Percentiles rank a stretch among this genome's conserved stretches.
Evolutionary conservation across 2,329 filamentous ascomycete genomes (phyloP).

Genomic region (Ophiostoma triangulosporum): DNA sequence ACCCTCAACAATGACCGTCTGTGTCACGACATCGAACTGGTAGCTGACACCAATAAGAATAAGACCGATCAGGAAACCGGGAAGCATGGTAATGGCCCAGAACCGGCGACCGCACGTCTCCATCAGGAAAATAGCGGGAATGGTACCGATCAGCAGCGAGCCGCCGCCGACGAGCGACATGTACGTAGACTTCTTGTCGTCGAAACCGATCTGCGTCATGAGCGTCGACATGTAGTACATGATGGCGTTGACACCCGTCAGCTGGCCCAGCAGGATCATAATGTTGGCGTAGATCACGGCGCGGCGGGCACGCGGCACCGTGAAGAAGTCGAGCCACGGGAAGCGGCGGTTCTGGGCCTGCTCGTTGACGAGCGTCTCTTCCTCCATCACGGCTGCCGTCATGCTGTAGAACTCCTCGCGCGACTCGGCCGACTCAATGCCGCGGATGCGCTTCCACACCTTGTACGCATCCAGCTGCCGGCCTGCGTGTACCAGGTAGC

Average conservation of each 20-base stretch:
- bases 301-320: constrained; percentile 50
- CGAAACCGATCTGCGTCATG: constrained; percentile 55
- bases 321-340: constrained; percentile 64
- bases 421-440: constrained; percentile 39
- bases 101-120: constrained; percentile 59
- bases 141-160: constrained; percentile 51
- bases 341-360: constrained; percentile 40
- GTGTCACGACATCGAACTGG: constrained; percentile 33
- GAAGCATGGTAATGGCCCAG: constrained; percentile 61
- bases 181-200: constrained; percentile 48
- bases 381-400: constrained; percentile 46
- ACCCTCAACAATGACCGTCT: constrained; percentile 37
- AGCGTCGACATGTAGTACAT: constrained; percentile 61
- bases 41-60: constrained; percentile 53
- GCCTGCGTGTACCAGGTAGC: constrained; percentile 58
- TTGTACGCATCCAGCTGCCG: constrained; percentile 44
- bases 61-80: constrained; percentile 57
- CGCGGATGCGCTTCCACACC: constrained; percentile 62
- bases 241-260: constrained; percentile 57
- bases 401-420: constrained; percentile 61
- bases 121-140: constrained; percentile 58
- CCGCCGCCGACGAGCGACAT: constrained; percentile 64
- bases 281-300: constrained; percentile 55
- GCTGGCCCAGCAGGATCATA: constrained; percentile 57
- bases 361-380: constrained; percentile 39